Evolutionary conservation across 768 basidiomycete genomes (phyloP), one percentile per base, ranked within the genome.

Genomic region (Lentinula raphanica): DNA sequence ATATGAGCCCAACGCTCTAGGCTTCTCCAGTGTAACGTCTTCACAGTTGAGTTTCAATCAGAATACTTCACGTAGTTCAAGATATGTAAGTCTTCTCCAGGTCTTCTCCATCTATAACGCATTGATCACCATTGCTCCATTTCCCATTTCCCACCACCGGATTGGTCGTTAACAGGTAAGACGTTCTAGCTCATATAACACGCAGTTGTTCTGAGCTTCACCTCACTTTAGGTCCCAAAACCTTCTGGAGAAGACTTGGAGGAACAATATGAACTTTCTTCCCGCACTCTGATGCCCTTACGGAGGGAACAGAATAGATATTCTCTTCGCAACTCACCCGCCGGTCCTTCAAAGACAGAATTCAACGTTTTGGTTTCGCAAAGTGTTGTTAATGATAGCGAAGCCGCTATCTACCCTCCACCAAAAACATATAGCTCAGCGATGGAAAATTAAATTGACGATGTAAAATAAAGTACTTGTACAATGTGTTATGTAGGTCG

Each of bases 1-100:
- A 15, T 23, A 39, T 25, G 51, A 53, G 25, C 51, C 51, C 17
- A 53, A 53, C n/a, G 51, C 51, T 38, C 51, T n/a, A n/a, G n/a
- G n/a, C n/a, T n/a, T n/a, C n/a, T n/a, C n/a, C n/a, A n/a, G n/a
- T n/a, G n/a, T n/a, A n/a, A n/a, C n/a, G n/a, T n/a, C n/a, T n/a
- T n/a, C n/a, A n/a, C n/a, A n/a, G n/a, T n/a, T n/a, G n/a, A n/a
- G n/a, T 15, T 53, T 53, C 25, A 39, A 53, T n/a, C 46, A 27
- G 5, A 13, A 32, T 27, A 39, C n/a, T n/a, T n/a, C 36, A 21
- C 38, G 51, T 8, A 7, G 17, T n/a, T 25, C 51, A 27, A 53
- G 51, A 53, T 53, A 38, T 38, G 51, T 53, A 23, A 25, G 51
- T 39, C 5, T 12, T 32, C 28, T 12, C 19, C 32, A 12, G 23